phyloP scores from a whole-genome alignment of 2,329 filamentous ascomycete genomes.

The Aspergillus aculeatus region DNA sequence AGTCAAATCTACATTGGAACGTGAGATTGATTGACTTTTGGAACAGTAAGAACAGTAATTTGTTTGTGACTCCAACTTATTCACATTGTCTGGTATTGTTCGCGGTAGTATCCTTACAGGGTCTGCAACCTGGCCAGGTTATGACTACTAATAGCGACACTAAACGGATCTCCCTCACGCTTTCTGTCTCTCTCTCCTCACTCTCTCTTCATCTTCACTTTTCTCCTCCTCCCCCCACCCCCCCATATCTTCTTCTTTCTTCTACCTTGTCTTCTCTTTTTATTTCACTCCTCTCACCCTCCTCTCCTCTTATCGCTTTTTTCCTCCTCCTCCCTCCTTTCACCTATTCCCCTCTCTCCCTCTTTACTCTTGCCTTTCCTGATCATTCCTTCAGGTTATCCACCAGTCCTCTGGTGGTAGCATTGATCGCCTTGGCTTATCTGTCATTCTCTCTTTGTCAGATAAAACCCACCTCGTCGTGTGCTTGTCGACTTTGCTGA shows the following conservation, averaged over 20 bases:
- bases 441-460: constrained; percentile 33
- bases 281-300: constrained; percentile 9
- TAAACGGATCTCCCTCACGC: neutral
- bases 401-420: constrained; percentile 26
- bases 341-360: constrained; percentile 21
- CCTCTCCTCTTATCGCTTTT: constrained; percentile 22
- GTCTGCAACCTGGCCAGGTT: neutral
- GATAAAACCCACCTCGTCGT: constrained; percentile 6
- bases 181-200: neutral
- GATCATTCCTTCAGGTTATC: constrained; percentile 47
- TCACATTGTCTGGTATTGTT: neutral
- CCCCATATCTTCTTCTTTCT: constrained; percentile 10
- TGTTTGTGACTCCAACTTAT: neutral
- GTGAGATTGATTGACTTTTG: neutral
- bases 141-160: neutral
- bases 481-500: constrained; percentile 9
- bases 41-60: neutral
- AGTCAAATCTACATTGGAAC: neutral
- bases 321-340: constrained; percentile 22
- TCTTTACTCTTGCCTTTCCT: constrained; percentile 36
- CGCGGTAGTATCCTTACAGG: neutral
- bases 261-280: constrained; percentile 10
- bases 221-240: neutral
- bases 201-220: constrained; percentile 4
- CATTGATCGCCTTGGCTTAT: constrained; percentile 22